Evolutionary conservation across 208 protist species (phyloP).

Genomic region (Trypanosoma boissoni): DNA sequence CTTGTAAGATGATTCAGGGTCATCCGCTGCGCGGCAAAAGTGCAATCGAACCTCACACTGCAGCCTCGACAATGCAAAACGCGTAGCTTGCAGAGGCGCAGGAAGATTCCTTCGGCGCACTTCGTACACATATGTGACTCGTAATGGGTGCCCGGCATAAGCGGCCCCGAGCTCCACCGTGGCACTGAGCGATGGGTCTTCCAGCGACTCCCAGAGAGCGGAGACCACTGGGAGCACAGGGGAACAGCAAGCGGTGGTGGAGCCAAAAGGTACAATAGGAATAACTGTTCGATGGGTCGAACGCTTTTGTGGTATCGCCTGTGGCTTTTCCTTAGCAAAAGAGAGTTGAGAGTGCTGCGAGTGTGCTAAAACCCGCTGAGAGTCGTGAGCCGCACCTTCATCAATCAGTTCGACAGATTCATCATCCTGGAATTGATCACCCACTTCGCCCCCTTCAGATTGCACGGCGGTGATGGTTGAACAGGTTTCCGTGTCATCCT

Average conservation of each 20-base stretch:
- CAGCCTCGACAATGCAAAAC: conserved; percentile 8
- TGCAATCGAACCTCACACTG: conserved; percentile 21
- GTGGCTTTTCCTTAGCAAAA: not conserved
- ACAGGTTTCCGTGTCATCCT: conserved; percentile 6
- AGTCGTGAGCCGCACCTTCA: conserved; percentile 9
- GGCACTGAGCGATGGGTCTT: not conserved
- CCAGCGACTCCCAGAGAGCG: not conserved
- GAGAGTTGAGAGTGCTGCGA: not conserved
- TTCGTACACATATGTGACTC: conserved; percentile 17
- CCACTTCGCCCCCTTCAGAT: not conserved
- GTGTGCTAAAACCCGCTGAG: not conserved
- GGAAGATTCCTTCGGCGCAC: conserved; percentile 19
- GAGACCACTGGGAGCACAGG: not conserved
- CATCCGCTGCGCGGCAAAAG: conserved; percentile 4
- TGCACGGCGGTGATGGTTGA: conserved; percentile 11
- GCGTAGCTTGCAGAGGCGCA: not conserved
- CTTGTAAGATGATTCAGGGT: conserved; percentile 6
- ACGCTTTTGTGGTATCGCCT: not conserved
- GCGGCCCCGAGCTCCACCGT: not conserved
- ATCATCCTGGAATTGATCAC: not conserved
- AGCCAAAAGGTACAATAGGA: not conserved
- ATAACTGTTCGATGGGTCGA: not conserved
- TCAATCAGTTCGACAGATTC: not conserved
- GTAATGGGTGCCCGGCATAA: not conserved
- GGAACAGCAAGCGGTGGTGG: too few relatives aligned